phyloP scores from a whole-genome alignment of 2,329 filamentous ascomycete genomes.

The Xylariaceae sp. region DNA sequence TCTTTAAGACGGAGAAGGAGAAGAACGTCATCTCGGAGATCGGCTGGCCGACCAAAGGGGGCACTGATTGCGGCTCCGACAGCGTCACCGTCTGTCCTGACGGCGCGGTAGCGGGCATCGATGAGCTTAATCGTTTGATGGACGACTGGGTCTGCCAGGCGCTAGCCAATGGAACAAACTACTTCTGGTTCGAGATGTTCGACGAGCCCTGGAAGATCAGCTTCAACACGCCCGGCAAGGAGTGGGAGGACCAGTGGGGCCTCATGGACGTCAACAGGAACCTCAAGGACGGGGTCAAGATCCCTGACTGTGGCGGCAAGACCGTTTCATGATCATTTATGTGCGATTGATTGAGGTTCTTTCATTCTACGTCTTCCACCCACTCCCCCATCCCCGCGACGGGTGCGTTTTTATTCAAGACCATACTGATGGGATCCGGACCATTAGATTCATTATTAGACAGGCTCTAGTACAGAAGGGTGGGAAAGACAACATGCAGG shows the following conservation, averaged over 20 bases:
- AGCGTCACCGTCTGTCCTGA: slow-evolving; percentile 57
- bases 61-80: slow-evolving; percentile 70
- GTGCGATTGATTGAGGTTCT: slow-evolving; percentile 1
- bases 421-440: no score
- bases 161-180: slow-evolving; percentile 80
- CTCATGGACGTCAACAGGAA: slow-evolving; percentile 84
- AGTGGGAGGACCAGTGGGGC: slow-evolving; percentile 97
- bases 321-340: slow-evolving; percentile 52
- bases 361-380: neutral
- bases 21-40: slow-evolving; percentile 88
- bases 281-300: slow-evolving; percentile 79
- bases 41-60: slow-evolving; percentile 85
- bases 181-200: slow-evolving; percentile 97
- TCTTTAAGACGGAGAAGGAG: slow-evolving; percentile 63
- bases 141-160: slow-evolving; percentile 81
- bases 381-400: no score
- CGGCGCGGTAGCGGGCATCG: slow-evolving; percentile 76
- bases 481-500: neutral
- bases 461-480: no score
- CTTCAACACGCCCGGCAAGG: slow-evolving; percentile 68
- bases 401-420: no score
- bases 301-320: slow-evolving; percentile 83
- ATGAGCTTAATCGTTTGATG: slow-evolving; percentile 86
- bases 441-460: neutral
- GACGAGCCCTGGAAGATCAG: slow-evolving; percentile 92